These are phyloP conservation scores for Staphylotrichum tortipilum DNA, from an alignment of 495 filamentous ascomycete species.

Conservation along the genomic window DNA sequence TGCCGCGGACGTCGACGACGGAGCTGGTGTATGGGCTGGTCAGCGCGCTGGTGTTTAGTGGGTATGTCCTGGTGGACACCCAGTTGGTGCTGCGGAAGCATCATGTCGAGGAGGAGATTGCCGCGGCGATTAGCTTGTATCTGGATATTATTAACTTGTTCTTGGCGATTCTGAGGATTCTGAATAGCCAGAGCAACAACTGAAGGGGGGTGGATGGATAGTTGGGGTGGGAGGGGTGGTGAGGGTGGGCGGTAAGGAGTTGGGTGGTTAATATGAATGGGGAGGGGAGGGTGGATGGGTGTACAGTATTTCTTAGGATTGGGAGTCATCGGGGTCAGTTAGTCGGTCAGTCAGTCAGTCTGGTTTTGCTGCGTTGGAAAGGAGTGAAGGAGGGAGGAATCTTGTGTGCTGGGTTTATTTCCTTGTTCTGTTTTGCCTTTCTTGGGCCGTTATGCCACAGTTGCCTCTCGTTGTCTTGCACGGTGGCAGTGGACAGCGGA, in stretches of 20 bases:
- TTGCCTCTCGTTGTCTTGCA: too few species aligned
- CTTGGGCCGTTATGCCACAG: too few species aligned
- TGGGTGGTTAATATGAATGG: background rate
- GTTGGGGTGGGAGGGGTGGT: background rate
- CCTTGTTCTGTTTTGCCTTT: too few species aligned
- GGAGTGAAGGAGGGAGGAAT: too few species aligned
- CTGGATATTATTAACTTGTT: conserved; percentile 96
- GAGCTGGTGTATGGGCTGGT: conserved; percentile 80
- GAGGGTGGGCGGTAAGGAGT: too few species aligned
- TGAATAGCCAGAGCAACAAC: conserved; percentile 84
- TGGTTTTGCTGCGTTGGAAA: too few species aligned
- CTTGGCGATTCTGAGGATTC: conserved; percentile 79
- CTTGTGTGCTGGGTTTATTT: too few species aligned
- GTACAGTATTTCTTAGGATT: too few species aligned
- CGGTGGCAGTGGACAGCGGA: too few species aligned
- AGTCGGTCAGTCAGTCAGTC: too few species aligned
- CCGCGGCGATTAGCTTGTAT: conserved; percentile 89
- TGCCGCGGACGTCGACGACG: conserved; percentile 65
- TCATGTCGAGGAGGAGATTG: conserved; percentile 98
- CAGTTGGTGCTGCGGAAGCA: conserved; percentile 91
- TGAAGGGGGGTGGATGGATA: conserved; percentile 27
- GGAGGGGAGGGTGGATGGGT: too few species aligned
- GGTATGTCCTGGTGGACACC: conserved; percentile 91
- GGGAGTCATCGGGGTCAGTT: too few species aligned
- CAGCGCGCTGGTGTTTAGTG: conserved; percentile 79